Conservation (phyloP, 2,329 filamentous ascomycete species). For the Basipetospora sp. region DNA sequence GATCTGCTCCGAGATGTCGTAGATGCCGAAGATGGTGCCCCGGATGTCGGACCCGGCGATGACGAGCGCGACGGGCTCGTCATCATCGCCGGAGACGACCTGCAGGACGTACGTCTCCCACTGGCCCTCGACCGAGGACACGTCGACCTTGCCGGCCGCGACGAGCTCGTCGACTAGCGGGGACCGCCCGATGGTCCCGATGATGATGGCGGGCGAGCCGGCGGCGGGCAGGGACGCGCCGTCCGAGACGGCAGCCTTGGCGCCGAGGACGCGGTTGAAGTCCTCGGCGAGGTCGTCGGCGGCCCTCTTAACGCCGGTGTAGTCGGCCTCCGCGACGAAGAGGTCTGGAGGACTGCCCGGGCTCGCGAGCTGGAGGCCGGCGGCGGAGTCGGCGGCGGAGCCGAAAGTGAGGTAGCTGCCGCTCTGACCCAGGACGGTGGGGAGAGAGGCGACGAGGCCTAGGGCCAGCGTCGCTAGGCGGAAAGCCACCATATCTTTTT, state of each 20-base stretch:
- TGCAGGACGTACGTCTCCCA: constrained; percentile 36
- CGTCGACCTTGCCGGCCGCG: constrained; percentile 27
- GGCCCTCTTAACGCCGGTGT: constrained; percentile 52
- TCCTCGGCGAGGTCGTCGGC: constrained; percentile 52
- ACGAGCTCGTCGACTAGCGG: constrained; percentile 45
- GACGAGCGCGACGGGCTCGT: constrained; percentile 34
- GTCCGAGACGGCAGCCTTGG: constrained; percentile 44
- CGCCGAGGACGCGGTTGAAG: constrained; percentile 58
- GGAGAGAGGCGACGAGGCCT: constrained; percentile 4
- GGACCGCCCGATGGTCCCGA: constrained; percentile 49
- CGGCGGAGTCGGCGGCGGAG: constrained; percentile 8
- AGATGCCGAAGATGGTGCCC: constrained; percentile 44
- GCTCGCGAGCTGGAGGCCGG: constrained; percentile 20
- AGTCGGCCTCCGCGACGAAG: constrained; percentile 42
- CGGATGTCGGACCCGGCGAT: constrained; percentile 44
- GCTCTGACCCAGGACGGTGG: constrained; percentile 12
- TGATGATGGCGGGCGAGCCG: constrained; percentile 44
- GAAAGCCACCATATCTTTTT: not conserved
- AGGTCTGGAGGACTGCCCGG: constrained; percentile 28
- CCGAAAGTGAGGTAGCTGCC: constrained; percentile 33
- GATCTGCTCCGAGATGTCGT: constrained; percentile 46
- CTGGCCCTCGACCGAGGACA: constrained; percentile 28
- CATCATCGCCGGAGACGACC: constrained; percentile 31
- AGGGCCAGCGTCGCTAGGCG: constrained; percentile 1
- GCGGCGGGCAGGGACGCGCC: constrained; percentile 25